These are phyloP conservation scores for Cyberlindnera suaveolens DNA, from an alignment of 805 yeast species.

Conservation along the genomic window DNA sequence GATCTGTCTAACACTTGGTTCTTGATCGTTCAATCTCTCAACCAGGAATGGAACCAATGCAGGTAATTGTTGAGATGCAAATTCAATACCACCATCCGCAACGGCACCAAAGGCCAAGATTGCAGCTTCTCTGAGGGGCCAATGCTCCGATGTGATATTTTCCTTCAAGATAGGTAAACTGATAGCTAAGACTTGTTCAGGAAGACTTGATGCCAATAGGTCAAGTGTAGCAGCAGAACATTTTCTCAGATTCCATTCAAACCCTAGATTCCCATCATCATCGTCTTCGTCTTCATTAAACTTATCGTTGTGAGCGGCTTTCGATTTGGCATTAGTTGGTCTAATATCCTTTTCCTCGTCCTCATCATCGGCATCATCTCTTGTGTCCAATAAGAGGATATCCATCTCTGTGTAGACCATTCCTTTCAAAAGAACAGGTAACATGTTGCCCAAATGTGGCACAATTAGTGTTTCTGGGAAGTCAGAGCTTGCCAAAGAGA, in stretches of 20 bases:
- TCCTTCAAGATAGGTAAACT: constrained; percentile 73
- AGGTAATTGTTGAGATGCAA: constrained; percentile 67
- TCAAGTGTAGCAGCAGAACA: constrained; percentile 94
- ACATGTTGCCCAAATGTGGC: constrained; percentile 52
- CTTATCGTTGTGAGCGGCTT: constrained; percentile 27
- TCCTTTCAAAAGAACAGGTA: constrained; percentile 72
- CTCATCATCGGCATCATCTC: constrained; percentile 69
- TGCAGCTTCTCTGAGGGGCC: constrained; percentile 92
- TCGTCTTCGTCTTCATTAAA: constrained; percentile 60
- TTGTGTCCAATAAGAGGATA: constrained; percentile 58
- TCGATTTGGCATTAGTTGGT: constrained; percentile 71
- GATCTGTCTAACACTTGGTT: constrained; percentile 86
- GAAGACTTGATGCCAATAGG: constrained; percentile 60
- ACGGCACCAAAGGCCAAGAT: constrained; percentile 94
- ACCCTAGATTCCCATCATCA: constrained; percentile 58
- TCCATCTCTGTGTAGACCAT: constrained; percentile 90
- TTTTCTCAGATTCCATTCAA: constrained; percentile 87
- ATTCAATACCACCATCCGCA: constrained; percentile 79
- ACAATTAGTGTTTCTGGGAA: constrained; percentile 47
- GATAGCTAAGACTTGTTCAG: constrained; percentile 58
- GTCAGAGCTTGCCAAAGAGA: constrained; percentile 61
- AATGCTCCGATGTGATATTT: constrained; percentile 59
- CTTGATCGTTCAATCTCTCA: constrained; percentile 64
- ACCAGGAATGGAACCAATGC: constrained; percentile 79
- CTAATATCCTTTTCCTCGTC: constrained; percentile 85